Conservation (phyloP, 352 stramenopile genomes). For the Phytophthora pluvialis region DNA sequence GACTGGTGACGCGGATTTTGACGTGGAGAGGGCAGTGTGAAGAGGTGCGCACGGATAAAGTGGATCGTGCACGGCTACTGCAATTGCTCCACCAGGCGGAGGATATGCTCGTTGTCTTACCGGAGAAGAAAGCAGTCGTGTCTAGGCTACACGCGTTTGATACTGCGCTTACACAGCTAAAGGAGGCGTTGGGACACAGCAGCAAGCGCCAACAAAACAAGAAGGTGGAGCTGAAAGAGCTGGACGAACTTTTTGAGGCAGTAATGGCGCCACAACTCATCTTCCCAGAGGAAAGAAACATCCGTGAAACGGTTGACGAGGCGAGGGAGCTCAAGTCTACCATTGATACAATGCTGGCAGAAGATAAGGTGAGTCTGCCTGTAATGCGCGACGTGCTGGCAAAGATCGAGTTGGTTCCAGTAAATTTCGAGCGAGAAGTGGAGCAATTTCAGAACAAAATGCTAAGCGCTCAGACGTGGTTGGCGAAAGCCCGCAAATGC, state of each 20-base stretch:
- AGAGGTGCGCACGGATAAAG: slow-evolving; percentile 31
- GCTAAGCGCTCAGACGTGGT: slow-evolving; percentile 83
- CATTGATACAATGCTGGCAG: slow-evolving; percentile 69
- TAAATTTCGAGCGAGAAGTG: slow-evolving; percentile 85
- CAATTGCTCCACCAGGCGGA: slow-evolving; percentile 65
- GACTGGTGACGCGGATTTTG: slow-evolving; percentile 58
- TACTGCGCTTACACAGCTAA: slow-evolving; percentile 61
- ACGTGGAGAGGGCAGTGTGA: slow-evolving; percentile 58
- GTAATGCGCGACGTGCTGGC: slow-evolving; percentile 82
- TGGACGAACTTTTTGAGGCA: slow-evolving; percentile 57
- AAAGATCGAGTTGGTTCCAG: slow-evolving; percentile 84
- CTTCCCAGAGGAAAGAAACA: slow-evolving; percentile 66
- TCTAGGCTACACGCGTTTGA: slow-evolving; percentile 60
- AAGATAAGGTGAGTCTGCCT: slow-evolving; percentile 86
- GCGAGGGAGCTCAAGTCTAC: slow-evolving; percentile 63
- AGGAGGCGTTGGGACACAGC: slow-evolving; percentile 68
- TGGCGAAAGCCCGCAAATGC: slow-evolving; percentile 87
- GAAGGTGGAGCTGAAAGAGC: slow-evolving; percentile 61
- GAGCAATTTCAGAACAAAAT: slow-evolving; percentile 87
- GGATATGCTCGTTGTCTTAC: slow-evolving; percentile 56
- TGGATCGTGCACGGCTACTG: slow-evolving; percentile 57
- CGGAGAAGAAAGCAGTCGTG: slow-evolving; percentile 46
- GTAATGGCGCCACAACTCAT: slow-evolving; percentile 51
- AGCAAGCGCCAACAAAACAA: slow-evolving; percentile 69
- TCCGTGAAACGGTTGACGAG: slow-evolving; percentile 61